Evolutionary conservation across 78 protist species (phyloP), one percentile per base, ranked within the genome.

Genomic region (slime mould (Dictyostelium discoideum)): DNA sequence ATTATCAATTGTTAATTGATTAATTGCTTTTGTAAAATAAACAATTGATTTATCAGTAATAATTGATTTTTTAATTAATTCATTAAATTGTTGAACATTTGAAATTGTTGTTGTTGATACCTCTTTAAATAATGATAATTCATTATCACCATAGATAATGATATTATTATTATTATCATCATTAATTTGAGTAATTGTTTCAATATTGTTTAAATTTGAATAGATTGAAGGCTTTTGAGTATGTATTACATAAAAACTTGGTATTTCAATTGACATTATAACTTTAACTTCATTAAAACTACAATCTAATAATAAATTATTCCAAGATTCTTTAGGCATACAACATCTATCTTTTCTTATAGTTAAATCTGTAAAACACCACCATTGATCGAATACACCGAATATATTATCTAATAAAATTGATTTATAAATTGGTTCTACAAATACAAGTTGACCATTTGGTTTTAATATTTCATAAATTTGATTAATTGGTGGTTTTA

Each of bases 341-440:
- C 65, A 79, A 42, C 85, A 79, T 37, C 46, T 11, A n/a, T 46
- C 85, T 9, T 39, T n/a, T 79, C 85, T 79, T 20, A 78, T 44
- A 9, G 46, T 40, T 18, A 46, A 37, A 46, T 79, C 85, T 79
- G 40, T 22, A n/a, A 44, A 79, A 10, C 6, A 0, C 42, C 57
- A 39, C 93, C 93, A 87, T 78, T 87, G 86, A 24, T 50, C 37
- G 65, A 87, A 87, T n/a, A 73, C 40, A 63, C 93, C 86, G 63
- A 87, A 87, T 14, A 87, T 54, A 87, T 20, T 79, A 63, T 87
- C 93, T 0, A 22, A 44, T 39, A 79, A 13, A 16, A 37, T 42
- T 10, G 60, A 32, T 11, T 79, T 77, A 10, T 40, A 10, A 2
- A 76, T 14, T 37, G 85, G 85, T 26, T 87, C 93, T 14, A 79